These are phyloP conservation scores for Forsythia viridissima DNA, from an alignment of 257 asterid genomes.

Conservation along the genomic window DNA sequence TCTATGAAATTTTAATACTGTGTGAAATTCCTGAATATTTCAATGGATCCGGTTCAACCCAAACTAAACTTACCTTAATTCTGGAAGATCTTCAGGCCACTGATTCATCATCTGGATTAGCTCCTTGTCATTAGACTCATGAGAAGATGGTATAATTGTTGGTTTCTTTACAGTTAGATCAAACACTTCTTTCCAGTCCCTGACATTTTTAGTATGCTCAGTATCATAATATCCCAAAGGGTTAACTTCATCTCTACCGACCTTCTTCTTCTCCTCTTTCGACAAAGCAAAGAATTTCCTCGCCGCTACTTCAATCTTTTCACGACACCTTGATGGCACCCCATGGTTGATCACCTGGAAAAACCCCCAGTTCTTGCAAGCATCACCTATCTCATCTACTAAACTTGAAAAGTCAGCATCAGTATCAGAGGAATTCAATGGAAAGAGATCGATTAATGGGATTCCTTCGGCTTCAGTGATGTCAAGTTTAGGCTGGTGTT, in stretches of 20 bases:
- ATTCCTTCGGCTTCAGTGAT: constrained; percentile 52
- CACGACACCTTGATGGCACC: constrained; percentile 46
- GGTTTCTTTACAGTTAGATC: constrained; percentile 57
- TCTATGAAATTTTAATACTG: neutral
- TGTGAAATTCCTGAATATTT: neutral
- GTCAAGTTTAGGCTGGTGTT: constrained; percentile 60
- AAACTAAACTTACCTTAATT: constrained; percentile 35
- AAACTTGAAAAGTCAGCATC: constrained; percentile 27
- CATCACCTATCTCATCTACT: constrained; percentile 52
- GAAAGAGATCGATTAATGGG: constrained; percentile 66
- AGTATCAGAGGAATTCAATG: constrained; percentile 27
- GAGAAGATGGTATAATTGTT: constrained; percentile 42
- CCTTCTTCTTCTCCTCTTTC: constrained; percentile 60
- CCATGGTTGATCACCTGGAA: constrained; percentile 89
- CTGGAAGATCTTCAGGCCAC: constrained; percentile 62
- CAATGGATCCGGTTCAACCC: neutral
- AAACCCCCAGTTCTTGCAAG: constrained; percentile 69
- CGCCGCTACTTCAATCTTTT: constrained; percentile 48
- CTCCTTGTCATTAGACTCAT: constrained; percentile 47
- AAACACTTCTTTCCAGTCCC: constrained; percentile 82
- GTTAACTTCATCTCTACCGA: constrained; percentile 46
- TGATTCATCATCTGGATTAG: constrained; percentile 37
- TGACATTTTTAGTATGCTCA: constrained; percentile 66
- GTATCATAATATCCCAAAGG: constrained; percentile 59
- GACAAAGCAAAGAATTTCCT: constrained; percentile 53